Evolutionary conservation across 2,329 filamentous ascomycete species (phyloP), one percentile per base, ranked within the genome.

Genomic region (Bisporella sp.): DNA sequence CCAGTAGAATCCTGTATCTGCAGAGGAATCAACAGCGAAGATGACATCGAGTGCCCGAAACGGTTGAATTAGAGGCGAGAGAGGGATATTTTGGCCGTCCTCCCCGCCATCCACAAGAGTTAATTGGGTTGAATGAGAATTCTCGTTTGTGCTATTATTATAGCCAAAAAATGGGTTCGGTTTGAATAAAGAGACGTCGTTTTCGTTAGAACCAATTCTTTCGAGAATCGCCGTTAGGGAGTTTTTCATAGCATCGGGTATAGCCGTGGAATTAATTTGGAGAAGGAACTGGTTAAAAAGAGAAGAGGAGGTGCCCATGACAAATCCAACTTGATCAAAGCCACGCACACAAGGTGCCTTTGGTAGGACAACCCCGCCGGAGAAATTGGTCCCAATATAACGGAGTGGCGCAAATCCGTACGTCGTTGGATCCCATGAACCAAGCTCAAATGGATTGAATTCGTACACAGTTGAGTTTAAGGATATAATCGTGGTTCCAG

Each of bases 231-330:
- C 60, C 46, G 75, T 72, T 37, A 89, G 67, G 32, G 76, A 66
- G 5, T 62, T 64, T 2, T 74, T 74, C 5, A 81, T 61, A 35
- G 75, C 67, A 0, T 71, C 64, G 2, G 74, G 75, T 1, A 77
- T 64, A 30, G 70, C 67, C 28, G 68, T 66, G 7, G 65, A 66
- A 56, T 88, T 77, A 49, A 92, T 72, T 9, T 80, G 69, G 3
- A 90, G 73, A 13, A 95, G 69, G 60, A 87, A 78, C 60, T 83
- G 74, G 70, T 95, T 96, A 76, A 96, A 96, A 2, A 96, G 75
- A 1, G 87, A 85, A 1, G 84, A 89, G 28, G 85, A 89, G 0
- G 90, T 95, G 46, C 90, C 90, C 81, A 95, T 89, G 30, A 95
- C 73, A 63, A 80, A 96, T 5, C 88, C 88, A 29, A 79, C 78